Conservation (phyloP, 2,329 filamentous ascomycete genomes). For the Albophoma yamanashiensis region DNA sequence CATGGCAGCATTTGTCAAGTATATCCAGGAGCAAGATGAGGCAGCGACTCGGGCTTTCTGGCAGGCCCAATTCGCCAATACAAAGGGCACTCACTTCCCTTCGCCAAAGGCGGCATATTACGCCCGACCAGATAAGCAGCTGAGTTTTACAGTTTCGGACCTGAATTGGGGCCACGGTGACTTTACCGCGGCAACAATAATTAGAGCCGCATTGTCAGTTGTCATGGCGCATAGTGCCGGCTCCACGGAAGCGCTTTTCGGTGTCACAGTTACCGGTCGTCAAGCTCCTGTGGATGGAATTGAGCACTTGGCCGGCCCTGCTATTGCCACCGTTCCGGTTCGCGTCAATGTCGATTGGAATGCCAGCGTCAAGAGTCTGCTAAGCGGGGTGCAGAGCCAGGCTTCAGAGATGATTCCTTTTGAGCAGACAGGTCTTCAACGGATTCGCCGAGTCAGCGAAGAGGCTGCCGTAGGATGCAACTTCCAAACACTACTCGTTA, state of each 20-base stretch:
- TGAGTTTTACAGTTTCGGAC: neutral
- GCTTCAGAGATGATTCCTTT: constrained; percentile 13
- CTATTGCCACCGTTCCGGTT: constrained; percentile 15
- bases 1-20: constrained; percentile 30
- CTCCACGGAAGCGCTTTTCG: constrained; percentile 19
- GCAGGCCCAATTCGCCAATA: constrained; percentile 24
- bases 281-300: constrained; percentile 14
- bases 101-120: neutral
- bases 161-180: constrained; percentile 4
- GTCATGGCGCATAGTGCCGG: constrained; percentile 24
- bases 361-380: neutral
- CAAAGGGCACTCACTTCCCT: constrained; percentile 5
- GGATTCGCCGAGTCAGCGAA: constrained; percentile 11
- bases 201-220: constrained; percentile 18
- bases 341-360: constrained; percentile 6
- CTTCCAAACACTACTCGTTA: constrained; percentile 9
- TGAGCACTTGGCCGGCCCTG: constrained; percentile 14
- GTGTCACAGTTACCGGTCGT: constrained; percentile 14
- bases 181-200: constrained; percentile 10
- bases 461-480: constrained; percentile 2
- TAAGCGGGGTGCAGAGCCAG: constrained; percentile 11
- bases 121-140: constrained; percentile 2
- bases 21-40: constrained; percentile 22
- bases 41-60: constrained; percentile 23
- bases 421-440: constrained; percentile 18